Evolutionary conservation across 495 filamentous ascomycete genomes (phyloP), one percentile per base, ranked within the genome.

Genomic region (Antarctomyces pellizariae): DNA sequence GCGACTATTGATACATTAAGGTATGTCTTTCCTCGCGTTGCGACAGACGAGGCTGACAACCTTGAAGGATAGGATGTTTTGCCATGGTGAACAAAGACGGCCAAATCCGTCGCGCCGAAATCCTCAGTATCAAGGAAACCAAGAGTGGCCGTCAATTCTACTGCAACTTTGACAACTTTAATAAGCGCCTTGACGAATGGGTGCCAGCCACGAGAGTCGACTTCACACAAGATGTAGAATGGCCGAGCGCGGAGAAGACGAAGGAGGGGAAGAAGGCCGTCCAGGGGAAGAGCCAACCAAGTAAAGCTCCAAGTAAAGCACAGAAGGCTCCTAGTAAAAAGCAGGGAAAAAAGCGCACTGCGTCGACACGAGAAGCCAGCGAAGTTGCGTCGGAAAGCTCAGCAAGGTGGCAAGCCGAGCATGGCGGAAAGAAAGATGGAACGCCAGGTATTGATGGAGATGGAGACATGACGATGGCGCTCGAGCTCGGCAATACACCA

Each of bases 151-250:
- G 72, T 25, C 71, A 74, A 29, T 91, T 80, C 44, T 93, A 92
- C 44, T 84, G 91, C 38, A 90, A 97, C 47, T 97, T 95, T 49
- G 79, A 92, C 32, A 89, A 93, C 36, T 97, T 92, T 66, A 97
- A 97, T 55, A 97, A 97, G 44, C 86, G 86, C 55, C 63, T 97
- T 10, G 86, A 97, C 49, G 84, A 97, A 62, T 95, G 89, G 89
- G 64, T 95, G 22, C 56, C 71, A 1, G 64, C 72, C 18, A 54
- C 64, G 21, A 64, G 84, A 7, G 74, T 97, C 36, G 78, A 95
- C 43, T 70, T 95, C 25, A 47, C 47, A 7, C 53, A 57, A 26
- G 59, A 64, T 12, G 59, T 66, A 24, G 59, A 63, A 27, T 64
- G 59, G 59, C 61, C 59, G 5, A 62, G 48, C 35, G 50, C 54